Percentiles rank a stretch among this genome's conserved stretches.
phyloP scores from a whole-genome alignment of 2,329 filamentous ascomycete species.

The Sphaceloma murrayae region DNA sequence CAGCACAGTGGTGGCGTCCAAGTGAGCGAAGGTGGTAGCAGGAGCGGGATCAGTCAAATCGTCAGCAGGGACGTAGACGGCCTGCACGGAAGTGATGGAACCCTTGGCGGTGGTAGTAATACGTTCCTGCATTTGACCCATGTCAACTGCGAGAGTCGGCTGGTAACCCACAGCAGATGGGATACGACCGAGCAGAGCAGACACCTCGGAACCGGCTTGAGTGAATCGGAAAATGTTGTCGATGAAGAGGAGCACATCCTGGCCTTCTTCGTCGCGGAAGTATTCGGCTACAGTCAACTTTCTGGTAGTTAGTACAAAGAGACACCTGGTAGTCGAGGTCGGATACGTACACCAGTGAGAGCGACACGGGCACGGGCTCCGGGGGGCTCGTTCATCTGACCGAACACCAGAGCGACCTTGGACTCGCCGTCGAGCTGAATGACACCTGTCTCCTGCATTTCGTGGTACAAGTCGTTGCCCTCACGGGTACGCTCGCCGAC shows the following conservation, averaged over 20 bases:
- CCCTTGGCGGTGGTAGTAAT: constrained; percentile 99
- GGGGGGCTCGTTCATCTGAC: constrained; percentile 99
- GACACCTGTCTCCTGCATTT: constrained; percentile 99
- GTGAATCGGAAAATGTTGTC: constrained; percentile 99
- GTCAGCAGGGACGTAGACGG: constrained; percentile 99
- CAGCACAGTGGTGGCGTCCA: constrained; percentile 99
- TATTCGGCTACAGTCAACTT: constrained; percentile 62
- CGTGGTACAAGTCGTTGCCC: constrained; percentile 99
- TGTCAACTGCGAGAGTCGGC: constrained; percentile 94
- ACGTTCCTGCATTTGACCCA: constrained; percentile 99
- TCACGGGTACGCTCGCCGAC: constrained; percentile 99
- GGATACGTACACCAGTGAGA: constrained; percentile 59
- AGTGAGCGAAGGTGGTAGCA: constrained; percentile 98
- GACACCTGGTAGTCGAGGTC: not conserved
- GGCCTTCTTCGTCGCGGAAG: constrained; percentile 70
- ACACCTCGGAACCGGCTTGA: constrained; percentile 99
- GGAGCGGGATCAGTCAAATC: constrained; percentile 99
- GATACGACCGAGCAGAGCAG: constrained; percentile 97
- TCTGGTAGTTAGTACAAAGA: constrained; percentile 3
- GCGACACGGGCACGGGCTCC: constrained; percentile 99
- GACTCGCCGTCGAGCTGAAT: constrained; percentile 99
- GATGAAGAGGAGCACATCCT: constrained; percentile 98
- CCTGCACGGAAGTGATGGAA: constrained; percentile 99
- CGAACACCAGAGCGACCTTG: constrained; percentile 98
- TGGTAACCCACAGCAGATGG: constrained; percentile 99